Conservation (phyloP, 257 asterid species). For the Solanum chilense region DNA sequence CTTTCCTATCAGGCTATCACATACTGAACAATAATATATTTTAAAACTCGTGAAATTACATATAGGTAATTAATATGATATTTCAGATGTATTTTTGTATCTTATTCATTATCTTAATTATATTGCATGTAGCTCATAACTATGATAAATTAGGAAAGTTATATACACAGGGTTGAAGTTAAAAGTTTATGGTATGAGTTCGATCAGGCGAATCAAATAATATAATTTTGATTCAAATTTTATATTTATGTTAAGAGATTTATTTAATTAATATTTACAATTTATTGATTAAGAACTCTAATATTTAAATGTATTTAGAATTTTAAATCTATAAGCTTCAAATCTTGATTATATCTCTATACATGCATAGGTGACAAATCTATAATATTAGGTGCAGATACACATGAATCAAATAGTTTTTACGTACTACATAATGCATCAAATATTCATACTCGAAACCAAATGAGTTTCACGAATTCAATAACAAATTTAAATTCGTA, state of each 20-base stretch:
- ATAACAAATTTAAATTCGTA: rapidly evolving
- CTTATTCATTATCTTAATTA: not conserved
- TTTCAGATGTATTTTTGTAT: no score
- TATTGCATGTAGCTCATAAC: not conserved
- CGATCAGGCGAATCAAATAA: not conserved
- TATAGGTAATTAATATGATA: no score
- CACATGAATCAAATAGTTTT: not conserved
- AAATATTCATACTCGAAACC: not conserved
- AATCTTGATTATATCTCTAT: rapidly evolving
- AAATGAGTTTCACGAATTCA: not conserved
- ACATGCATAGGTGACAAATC: not conserved
- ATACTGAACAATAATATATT: no score
- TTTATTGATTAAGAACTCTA: not conserved
- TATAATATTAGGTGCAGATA: not conserved
- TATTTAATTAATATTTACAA: not conserved
- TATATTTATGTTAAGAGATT: not conserved
- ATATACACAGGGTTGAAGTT: not conserved
- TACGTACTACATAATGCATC: not conserved
- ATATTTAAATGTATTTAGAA: not conserved
- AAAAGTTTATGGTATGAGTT: not conserved
- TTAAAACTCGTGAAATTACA: not conserved
- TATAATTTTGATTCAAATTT: not conserved
- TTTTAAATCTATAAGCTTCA: not conserved
- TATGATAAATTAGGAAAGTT: not conserved
- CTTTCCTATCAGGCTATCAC: not conserved